Percentiles rank a stretch among this genome's conserved stretches.
Evolutionary conservation across 179 eudicot species (phyloP).

Genomic region (Beta macrorhiza): DNA sequence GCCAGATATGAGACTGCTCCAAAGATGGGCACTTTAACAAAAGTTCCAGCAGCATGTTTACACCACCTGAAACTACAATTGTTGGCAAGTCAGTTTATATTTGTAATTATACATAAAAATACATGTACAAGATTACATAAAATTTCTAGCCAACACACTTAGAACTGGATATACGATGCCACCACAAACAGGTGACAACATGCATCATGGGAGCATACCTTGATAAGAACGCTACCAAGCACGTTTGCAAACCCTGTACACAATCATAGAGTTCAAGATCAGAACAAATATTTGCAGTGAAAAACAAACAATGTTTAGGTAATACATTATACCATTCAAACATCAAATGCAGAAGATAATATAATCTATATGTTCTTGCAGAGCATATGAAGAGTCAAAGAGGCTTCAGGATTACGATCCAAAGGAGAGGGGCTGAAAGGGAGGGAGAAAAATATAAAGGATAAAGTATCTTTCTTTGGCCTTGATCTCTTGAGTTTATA

Average conservation of each 20-base stretch:
- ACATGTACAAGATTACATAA: neutral
- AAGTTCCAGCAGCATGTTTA: constrained; percentile 71
- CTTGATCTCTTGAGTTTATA: neutral
- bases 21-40: constrained; percentile 68
- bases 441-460: neutral
- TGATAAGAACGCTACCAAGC: constrained; percentile 83
- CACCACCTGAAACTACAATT: constrained; percentile 77
- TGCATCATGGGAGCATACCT: constrained; percentile 41
- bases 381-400: neutral
- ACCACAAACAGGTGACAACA: neutral
- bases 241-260: constrained; percentile 92
- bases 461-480: neutral
- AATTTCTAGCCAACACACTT: neutral
- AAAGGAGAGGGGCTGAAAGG: neutral
- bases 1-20: constrained; percentile 88
- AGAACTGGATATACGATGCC: neutral
- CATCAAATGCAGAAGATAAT: neutral
- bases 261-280: constrained; percentile 18
- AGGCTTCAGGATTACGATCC: neutral
- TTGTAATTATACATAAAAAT: neutral
- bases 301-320: neutral
- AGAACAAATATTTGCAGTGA: constrained; percentile 14
- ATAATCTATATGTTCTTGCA: neutral
- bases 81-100: constrained; percentile 13
- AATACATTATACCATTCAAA: neutral